Evolutionary conservation across 1,284 basidiomycete genomes (phyloP).

Genomic region (Cerioporus squamosus): DNA sequence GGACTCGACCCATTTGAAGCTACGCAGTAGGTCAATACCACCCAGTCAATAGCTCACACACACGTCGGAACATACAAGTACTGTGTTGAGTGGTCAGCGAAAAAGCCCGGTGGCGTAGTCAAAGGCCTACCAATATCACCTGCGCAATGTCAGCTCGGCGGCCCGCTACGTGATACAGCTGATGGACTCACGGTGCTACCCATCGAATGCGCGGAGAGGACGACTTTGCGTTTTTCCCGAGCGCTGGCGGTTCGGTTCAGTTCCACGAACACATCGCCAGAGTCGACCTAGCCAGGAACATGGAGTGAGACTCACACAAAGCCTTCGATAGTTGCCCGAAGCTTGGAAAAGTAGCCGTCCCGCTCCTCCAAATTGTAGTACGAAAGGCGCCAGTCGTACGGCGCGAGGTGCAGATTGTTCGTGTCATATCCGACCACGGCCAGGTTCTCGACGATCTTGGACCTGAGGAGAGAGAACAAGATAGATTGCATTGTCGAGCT

Average conservation of each 20-base stretch:
- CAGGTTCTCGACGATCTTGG: constrained; percentile 93
- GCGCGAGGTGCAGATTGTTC: constrained; percentile 85
- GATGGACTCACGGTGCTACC: constrained; percentile 68
- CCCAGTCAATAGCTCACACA: not conserved
- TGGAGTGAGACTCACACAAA: constrained; percentile 59
- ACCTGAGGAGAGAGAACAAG: constrained; percentile 49
- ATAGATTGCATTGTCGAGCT: not conserved
- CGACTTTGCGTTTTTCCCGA: constrained; percentile 81
- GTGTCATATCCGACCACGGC: constrained; percentile 92
- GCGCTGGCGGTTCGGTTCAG: constrained; percentile 44
- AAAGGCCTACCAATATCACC: constrained; percentile 40
- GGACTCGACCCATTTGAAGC: constrained; percentile 97
- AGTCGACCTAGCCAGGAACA: not conserved
- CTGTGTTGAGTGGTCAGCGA: not conserved
- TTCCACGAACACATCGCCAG: no score
- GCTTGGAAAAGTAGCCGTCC: constrained; percentile 90
- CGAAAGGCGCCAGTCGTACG: constrained; percentile 93
- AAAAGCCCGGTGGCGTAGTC: no score
- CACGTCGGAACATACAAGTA: constrained; percentile 16
- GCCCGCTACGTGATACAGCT: not conserved
- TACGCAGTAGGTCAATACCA: constrained; percentile 32
- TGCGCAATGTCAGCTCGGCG: constrained; percentile 47
- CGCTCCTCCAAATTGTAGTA: constrained; percentile 91
- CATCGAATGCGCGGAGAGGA: constrained; percentile 91
- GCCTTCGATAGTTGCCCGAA: constrained; percentile 87